Evolutionary conservation across 768 basidiomycete genomes (phyloP).

Genomic region (Suillus decipiens): DNA sequence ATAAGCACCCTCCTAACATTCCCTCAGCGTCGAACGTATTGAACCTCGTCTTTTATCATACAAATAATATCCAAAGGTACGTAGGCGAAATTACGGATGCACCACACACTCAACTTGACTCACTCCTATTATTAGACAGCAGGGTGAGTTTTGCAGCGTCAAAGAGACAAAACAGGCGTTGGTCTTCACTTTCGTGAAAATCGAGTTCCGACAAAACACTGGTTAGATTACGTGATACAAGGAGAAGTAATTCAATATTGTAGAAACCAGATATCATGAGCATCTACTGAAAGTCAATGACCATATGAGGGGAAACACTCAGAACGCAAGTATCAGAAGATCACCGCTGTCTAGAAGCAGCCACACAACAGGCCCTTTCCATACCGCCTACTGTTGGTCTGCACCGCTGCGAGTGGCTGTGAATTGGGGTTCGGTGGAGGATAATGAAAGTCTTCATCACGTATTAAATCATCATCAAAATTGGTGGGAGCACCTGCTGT

Average conservation of each 20-base stretch:
- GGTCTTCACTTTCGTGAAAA: too few relatives aligned
- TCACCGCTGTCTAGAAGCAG: background rate
- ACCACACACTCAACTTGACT: constrained; percentile 12
- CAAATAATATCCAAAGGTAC: constrained; percentile 40
- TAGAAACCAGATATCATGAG: too few relatives aligned
- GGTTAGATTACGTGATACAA: too few relatives aligned
- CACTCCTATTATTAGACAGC: constrained; percentile 42
- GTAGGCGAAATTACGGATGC: constrained; percentile 16
- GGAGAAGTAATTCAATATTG: too few relatives aligned
- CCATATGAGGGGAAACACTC: too few relatives aligned
- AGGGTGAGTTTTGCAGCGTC: constrained; percentile 39
- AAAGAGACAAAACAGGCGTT: background rate
- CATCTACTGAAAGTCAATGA: too few relatives aligned
- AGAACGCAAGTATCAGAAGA: too few relatives aligned
- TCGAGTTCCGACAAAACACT: too few relatives aligned
- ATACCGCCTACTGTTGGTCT: too few relatives aligned
- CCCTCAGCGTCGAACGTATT: constrained; percentile 48
- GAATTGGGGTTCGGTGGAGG: background rate
- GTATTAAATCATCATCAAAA: too few relatives aligned
- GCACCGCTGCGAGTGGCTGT: background rate
- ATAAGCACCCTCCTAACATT: constrained; percentile 4
- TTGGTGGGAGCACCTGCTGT: background rate
- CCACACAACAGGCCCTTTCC: background rate
- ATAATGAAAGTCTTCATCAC: background rate
- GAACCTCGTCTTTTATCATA: constrained; percentile 52